Percentiles rank a stretch among this genome's conserved stretches.
Evolutionary conservation across 23 red algal species (phyloP).

Genomic region (Agarophyton chilense): DNA sequence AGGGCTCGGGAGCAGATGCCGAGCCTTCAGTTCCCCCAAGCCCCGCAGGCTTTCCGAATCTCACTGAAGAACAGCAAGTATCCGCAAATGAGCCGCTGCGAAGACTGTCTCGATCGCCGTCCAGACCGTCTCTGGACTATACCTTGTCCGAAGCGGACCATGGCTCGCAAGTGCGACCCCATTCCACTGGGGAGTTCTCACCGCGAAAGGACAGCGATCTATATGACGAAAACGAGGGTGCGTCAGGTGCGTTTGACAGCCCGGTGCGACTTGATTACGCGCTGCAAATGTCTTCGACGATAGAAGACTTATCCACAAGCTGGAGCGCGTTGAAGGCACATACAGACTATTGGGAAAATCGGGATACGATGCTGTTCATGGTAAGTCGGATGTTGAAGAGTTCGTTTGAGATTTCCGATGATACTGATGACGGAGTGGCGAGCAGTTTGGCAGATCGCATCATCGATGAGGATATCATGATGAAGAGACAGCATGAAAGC

Average conservation of each 20-base stretch:
- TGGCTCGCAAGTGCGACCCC: not conserved
- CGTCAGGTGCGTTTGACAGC: not conserved
- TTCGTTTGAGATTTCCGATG: constrained; percentile 34
- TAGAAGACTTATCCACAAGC: constrained; percentile 80
- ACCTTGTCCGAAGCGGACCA: not conserved
- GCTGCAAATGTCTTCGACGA: constrained; percentile 71
- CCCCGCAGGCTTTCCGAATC: not conserved
- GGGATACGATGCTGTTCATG: constrained; percentile 76
- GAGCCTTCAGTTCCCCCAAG: not conserved
- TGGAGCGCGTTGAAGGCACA: constrained; percentile 83
- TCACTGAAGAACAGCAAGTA: not conserved
- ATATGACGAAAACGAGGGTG: not conserved
- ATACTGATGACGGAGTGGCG: constrained; percentile 1
- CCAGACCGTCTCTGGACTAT: not conserved
- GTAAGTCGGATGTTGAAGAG: constrained; percentile 64
- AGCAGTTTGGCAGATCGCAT: constrained; percentile 11
- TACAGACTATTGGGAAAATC: constrained; percentile 82
- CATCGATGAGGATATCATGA: constrained; percentile 40
- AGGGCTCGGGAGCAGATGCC: not conserved
- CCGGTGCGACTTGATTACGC: constrained; percentile 52
- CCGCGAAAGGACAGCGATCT: not conserved
- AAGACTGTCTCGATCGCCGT: constrained; percentile 10
- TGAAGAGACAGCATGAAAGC: constrained; percentile 8
- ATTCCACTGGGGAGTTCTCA: not conserved
- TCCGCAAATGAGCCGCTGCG: not conserved